Evolutionary conservation across 257 asterid species (phyloP).

Genomic region (Prunella vulgaris): DNA sequence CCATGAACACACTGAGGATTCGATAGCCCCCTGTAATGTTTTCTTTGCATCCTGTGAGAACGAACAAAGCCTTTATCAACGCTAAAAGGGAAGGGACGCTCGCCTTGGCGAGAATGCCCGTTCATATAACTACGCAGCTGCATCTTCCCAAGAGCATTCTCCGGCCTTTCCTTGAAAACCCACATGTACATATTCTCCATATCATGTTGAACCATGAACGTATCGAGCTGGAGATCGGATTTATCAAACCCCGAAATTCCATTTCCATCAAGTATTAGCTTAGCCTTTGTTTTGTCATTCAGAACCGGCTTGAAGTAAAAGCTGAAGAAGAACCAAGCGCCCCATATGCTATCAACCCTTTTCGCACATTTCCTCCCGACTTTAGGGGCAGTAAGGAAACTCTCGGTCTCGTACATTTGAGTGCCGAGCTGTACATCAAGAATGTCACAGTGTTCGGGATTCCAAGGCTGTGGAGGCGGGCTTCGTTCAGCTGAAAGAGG

Average conservation of each 20-base stretch:
- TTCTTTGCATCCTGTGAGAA: slow-evolving; percentile 73
- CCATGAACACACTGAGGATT: slow-evolving; percentile 81
- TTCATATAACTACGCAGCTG: slow-evolving; percentile 77
- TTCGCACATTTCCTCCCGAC: slow-evolving; percentile 51
- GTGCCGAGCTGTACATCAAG: slow-evolving; percentile 63
- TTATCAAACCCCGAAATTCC: slow-evolving; percentile 64
- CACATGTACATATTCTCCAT: slow-evolving; percentile 90
- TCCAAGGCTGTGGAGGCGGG: slow-evolving; percentile 60
- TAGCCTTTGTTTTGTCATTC: slow-evolving; percentile 58
- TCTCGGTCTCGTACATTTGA: slow-evolving; percentile 50
- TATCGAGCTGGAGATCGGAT: slow-evolving; percentile 61
- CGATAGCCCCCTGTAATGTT: slow-evolving; percentile 68
- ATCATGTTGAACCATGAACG: slow-evolving; percentile 74
- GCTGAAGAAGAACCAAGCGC: slow-evolving; percentile 84
- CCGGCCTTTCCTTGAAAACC: slow-evolving; percentile 78
- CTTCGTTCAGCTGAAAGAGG: slow-evolving; percentile 66
- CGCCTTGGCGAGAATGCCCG: slow-evolving; percentile 78
- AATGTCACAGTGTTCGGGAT: slow-evolving; percentile 50
- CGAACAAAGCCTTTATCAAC: slow-evolving; percentile 63
- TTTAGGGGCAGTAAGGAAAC: slow-evolving; percentile 42
- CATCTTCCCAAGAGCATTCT: slow-evolving; percentile 80
- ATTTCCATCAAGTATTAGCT: slow-evolving; percentile 46
- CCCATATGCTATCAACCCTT: slow-evolving; percentile 69
- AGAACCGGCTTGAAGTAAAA: slow-evolving; percentile 72
- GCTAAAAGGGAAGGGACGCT: slow-evolving; percentile 65